A percentile compares a stretch with the other conserved stretches of the same genome.
phyloP scores from a whole-genome alignment of 2,329 filamentous ascomycete genomes.

The Pyrenophora seminiperda region DNA sequence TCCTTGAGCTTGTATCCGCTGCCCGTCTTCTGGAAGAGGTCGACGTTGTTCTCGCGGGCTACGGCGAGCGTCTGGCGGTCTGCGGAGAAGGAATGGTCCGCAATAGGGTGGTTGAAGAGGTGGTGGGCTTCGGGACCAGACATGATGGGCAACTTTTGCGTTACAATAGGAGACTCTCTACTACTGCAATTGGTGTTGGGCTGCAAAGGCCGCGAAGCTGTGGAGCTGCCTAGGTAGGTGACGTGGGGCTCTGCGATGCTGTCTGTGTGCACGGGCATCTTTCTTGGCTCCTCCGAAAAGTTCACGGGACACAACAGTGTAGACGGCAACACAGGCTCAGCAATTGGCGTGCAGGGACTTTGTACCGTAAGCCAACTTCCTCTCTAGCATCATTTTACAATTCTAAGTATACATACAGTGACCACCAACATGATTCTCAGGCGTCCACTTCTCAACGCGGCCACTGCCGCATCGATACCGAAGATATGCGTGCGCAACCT shows the following conservation, averaged over 20 bases:
- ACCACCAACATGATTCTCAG: slow-evolving; percentile 44
- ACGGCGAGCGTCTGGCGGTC: slow-evolving; percentile 89
- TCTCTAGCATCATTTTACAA: background rate
- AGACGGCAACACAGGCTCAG: slow-evolving; percentile 5
- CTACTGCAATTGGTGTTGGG: slow-evolving; percentile 56
- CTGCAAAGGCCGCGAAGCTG: background rate
- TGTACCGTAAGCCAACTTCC: background rate
- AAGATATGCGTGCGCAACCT: slow-evolving; percentile 43
- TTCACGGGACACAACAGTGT: slow-evolving; percentile 22
- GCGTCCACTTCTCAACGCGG: slow-evolving; percentile 39
- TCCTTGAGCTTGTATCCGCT: slow-evolving; percentile 82
- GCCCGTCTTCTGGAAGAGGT: slow-evolving; percentile 79
- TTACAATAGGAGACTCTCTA: slow-evolving; percentile 96
- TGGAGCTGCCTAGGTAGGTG: slow-evolving; percentile 12
- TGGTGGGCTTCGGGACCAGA: slow-evolving; percentile 88
- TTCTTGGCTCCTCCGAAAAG: slow-evolving; percentile 44
- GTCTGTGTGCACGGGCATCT: slow-evolving; percentile 18
- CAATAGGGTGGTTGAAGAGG: slow-evolving; percentile 94
- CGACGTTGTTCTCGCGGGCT: slow-evolving; percentile 84
- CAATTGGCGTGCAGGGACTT: background rate
- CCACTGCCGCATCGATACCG: slow-evolving; percentile 31
- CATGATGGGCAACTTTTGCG: slow-evolving; percentile 64
- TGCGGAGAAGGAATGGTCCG: slow-evolving; percentile 96
- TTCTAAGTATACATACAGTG: background rate
- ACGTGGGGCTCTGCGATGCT: slow-evolving; percentile 13